These are phyloP conservation scores for Pelargonium exstipulatum DNA, from an alignment of 441 rosid genomes.

Conservation along the genomic window DNA sequence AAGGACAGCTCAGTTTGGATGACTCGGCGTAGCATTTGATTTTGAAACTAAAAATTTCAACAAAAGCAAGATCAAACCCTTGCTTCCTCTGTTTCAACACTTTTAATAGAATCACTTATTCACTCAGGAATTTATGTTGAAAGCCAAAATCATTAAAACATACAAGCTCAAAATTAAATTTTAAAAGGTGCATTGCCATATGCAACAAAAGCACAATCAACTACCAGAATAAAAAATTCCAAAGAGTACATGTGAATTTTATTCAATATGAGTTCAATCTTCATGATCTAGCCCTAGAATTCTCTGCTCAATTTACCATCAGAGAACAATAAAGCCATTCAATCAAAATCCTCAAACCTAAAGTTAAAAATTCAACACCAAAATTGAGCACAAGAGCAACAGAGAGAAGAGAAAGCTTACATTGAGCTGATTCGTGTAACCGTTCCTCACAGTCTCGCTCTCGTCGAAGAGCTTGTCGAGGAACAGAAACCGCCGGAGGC, in stretches of 20 bases:
- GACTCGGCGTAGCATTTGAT: too few species aligned
- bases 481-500: constrained; percentile 68
- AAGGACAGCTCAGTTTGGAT: too few species aligned
- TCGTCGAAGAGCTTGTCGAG: constrained; percentile 85
- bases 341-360: neutral
- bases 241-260: neutral
- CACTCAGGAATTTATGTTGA: neutral
- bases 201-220: neutral
- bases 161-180: too few species aligned
- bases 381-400: neutral
- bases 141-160: neutral
- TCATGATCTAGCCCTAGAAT: neutral
- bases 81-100: too few species aligned
- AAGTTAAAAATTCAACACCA: neutral
- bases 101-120: neutral
- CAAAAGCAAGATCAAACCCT: too few species aligned
- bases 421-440: constrained; percentile 68
- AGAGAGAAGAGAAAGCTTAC: constrained; percentile 33
- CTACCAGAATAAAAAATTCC: neutral
- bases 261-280: too few species aligned
- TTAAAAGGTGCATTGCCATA: neutral
- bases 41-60: too few species aligned
- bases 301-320: neutral
- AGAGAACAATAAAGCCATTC: neutral
- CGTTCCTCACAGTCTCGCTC: constrained; percentile 62